These are phyloP conservation scores for Pythium brassicae DNA, from an alignment of 352 stramenopile species.

Conservation along the genomic window DNA sequence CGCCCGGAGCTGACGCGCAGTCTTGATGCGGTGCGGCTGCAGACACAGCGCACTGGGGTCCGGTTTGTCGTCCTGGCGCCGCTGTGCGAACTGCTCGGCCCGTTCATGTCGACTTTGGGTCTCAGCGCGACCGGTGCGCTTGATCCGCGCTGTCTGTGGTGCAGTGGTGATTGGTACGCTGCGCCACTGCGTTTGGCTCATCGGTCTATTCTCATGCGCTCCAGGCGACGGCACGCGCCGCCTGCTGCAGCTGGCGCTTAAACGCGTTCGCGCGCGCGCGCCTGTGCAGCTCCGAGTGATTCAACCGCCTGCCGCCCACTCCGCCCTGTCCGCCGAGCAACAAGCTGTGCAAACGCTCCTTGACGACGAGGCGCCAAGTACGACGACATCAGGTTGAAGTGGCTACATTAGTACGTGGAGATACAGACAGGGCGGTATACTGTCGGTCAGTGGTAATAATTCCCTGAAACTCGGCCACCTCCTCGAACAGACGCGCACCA, in stretches of 20 bases:
- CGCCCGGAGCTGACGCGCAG: neutral
- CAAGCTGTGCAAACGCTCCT: too few relatives aligned
- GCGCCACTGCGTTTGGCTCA: neutral
- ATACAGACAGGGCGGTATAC: too few relatives aligned
- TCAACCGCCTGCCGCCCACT: neutral
- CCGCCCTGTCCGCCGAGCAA: neutral
- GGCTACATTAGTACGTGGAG: too few relatives aligned
- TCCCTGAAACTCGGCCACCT: too few relatives aligned
- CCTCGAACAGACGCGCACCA: neutral
- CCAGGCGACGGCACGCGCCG: constrained; percentile 39
- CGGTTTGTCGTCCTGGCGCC: constrained; percentile 11
- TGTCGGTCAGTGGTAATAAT: too few relatives aligned
- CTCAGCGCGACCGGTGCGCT: constrained; percentile 2
- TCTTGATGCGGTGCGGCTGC: constrained; percentile 5
- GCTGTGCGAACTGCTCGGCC: constrained; percentile 13
- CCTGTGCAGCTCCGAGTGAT: constrained; percentile 10
- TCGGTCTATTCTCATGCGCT: neutral
- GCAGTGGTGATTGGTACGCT: neutral
- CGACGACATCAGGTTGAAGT: too few relatives aligned
- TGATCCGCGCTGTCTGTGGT: neutral
- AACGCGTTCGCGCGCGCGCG: constrained; percentile 25
- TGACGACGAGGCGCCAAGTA: too few relatives aligned
- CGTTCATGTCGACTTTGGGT: constrained; percentile 9
- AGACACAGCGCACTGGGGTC: constrained; percentile 8
- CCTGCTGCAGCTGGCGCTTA: constrained; percentile 51